Evolutionary conservation across 768 basidiomycete species (phyloP).

Genomic region (Naganishia vaughanmartiniae): DNA sequence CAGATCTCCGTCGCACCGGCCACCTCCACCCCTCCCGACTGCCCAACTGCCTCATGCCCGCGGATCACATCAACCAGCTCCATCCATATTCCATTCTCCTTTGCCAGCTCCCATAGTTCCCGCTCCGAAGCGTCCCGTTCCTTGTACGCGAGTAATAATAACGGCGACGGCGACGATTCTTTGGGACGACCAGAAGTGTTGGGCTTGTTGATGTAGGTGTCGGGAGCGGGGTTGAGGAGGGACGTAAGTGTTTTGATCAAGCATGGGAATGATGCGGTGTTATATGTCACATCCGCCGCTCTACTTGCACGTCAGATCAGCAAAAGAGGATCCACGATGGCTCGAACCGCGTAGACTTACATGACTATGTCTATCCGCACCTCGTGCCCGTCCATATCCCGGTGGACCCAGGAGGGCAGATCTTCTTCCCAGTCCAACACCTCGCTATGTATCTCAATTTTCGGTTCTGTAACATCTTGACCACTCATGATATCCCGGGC

Average conservation of each 20-base stretch:
- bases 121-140: constrained; percentile 76
- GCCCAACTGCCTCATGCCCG: constrained; percentile 65
- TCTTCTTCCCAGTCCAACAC: constrained; percentile 76
- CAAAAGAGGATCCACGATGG: too few species aligned
- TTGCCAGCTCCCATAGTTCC: constrained; percentile 66
- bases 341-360: constrained; percentile 62
- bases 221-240: constrained; percentile 54
- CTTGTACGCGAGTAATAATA: constrained; percentile 77
- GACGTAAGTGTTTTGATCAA: constrained; percentile 66
- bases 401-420: constrained; percentile 55
- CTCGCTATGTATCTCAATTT: constrained; percentile 48
- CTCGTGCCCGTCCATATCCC: not conserved
- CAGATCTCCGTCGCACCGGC: constrained; percentile 21
- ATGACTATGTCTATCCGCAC: constrained; percentile 60
- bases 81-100: constrained; percentile 60
- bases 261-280: constrained; percentile 76
- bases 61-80: constrained; percentile 58
- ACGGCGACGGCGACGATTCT: constrained; percentile 46
- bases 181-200: too few species aligned
- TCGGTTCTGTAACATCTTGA: not conserved
- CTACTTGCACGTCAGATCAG: too few species aligned
- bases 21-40: constrained; percentile 14
- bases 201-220: constrained; percentile 17
- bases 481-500: not conserved
- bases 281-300: constrained; percentile 91